Evolutionary conservation across 306 rosid species (phyloP).

Genomic region (Hippophae tibetana): DNA sequence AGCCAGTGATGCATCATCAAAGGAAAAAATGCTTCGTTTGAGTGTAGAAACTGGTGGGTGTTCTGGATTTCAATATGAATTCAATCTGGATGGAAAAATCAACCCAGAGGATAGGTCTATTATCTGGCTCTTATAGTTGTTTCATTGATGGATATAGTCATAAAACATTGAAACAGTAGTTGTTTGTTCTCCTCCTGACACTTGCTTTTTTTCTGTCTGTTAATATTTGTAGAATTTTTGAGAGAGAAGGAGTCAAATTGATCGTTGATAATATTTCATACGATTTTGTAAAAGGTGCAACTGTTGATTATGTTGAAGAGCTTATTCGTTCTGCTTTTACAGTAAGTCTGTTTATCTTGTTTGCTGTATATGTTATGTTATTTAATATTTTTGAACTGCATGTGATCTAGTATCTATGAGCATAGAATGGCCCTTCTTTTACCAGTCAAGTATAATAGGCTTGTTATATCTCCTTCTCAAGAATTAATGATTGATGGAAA

Average conservation of each 20-base stretch:
- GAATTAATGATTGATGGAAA: too few relatives aligned
- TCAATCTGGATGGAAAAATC: constrained; percentile 58
- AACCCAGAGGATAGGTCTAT: constrained; percentile 70
- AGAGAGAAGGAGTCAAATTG: constrained; percentile 68
- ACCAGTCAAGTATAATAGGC: too few relatives aligned
- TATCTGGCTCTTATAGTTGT: background rate
- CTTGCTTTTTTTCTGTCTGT: background rate
- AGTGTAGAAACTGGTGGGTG: constrained; percentile 96
- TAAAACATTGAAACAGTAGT: background rate
- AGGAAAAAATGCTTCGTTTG: constrained; percentile 60
- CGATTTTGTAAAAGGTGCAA: constrained; percentile 92
- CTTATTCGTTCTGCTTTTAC: constrained; percentile 85
- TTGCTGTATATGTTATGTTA: background rate
- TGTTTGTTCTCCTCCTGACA: background rate
- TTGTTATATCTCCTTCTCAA: too few relatives aligned
- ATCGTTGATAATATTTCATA: constrained; percentile 68
- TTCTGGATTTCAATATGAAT: constrained; percentile 95
- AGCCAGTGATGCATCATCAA: constrained; percentile 35
- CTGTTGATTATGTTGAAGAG: constrained; percentile 93
- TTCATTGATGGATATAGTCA: too few relatives aligned
- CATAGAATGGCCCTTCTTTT: too few relatives aligned
- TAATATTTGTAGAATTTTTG: constrained; percentile 50
- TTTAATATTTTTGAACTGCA: background rate
- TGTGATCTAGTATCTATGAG: background rate
- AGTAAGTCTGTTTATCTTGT: constrained; percentile 35